Evolutionary conservation across 441 rosid genomes (phyloP).

Genomic region (Croton setiger): DNA sequence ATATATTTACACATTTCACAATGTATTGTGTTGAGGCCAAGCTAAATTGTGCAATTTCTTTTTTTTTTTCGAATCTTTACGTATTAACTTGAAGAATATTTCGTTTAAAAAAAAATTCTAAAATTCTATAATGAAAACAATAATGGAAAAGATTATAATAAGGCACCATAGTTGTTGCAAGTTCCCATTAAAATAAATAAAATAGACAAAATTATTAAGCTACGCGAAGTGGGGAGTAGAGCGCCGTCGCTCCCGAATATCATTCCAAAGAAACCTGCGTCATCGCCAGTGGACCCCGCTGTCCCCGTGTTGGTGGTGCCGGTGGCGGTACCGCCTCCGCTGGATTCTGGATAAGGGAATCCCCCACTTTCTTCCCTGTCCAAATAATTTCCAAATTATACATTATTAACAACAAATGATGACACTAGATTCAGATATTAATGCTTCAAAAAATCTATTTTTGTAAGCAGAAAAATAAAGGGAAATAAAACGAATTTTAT

Average conservation of each 20-base stretch:
- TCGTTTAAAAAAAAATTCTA: background rate
- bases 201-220: constrained; percentile 43
- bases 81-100: constrained; percentile 6
- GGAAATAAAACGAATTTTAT: too few relatives aligned
- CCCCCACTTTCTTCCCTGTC: constrained; percentile 45
- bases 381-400: constrained; percentile 1
- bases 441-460: too few relatives aligned
- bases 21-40: too few relatives aligned
- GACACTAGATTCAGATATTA: background rate
- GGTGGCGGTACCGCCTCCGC: constrained; percentile 35
- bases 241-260: constrained; percentile 60
- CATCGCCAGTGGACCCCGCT: constrained; percentile 28
- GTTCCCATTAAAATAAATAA: constrained; percentile 45
- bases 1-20: too few relatives aligned
- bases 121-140: constrained; percentile 25
- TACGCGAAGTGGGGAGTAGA: constrained; percentile 24
- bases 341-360: constrained; percentile 37
- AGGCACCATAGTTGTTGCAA: constrained; percentile 23
- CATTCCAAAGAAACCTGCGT: constrained; percentile 57
- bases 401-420: background rate
- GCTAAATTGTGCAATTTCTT: too few relatives aligned
- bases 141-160: constrained; percentile 27
- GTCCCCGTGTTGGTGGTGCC: constrained; percentile 28
- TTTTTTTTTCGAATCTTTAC: too few relatives aligned
- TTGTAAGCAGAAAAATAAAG: too few relatives aligned